phyloP scores from a whole-genome alignment of 768 basidiomycete species.

The Termitomyces sp. region DNA sequence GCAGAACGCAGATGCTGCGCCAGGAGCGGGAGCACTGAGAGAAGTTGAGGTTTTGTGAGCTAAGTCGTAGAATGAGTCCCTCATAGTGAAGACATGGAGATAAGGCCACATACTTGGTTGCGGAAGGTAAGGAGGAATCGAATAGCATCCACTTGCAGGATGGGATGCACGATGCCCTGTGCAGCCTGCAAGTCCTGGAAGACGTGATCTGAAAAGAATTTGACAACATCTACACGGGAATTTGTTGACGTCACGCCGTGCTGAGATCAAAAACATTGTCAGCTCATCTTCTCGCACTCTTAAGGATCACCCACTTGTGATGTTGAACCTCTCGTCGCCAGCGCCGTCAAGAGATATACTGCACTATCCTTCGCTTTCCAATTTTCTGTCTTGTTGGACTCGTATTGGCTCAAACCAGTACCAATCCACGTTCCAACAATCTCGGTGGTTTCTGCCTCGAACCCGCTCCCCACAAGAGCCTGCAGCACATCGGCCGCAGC shows the following conservation, averaged over 20 bases:
- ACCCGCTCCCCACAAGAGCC: slow-evolving; percentile 78
- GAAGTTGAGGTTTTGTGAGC: slow-evolving; percentile 92
- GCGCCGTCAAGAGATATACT: slow-evolving; percentile 89
- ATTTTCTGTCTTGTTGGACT: slow-evolving; percentile 52
- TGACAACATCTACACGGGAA: slow-evolving; percentile 86
- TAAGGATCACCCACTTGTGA: slow-evolving; percentile 54
- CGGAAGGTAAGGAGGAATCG: slow-evolving; percentile 93
- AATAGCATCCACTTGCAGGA: slow-evolving; percentile 95
- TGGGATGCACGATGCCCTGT: slow-evolving; percentile 72
- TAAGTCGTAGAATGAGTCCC: slow-evolving; percentile 24
- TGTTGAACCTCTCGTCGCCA: slow-evolving; percentile 89
- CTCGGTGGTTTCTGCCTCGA: slow-evolving; percentile 83
- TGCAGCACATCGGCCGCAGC: slow-evolving; percentile 96
- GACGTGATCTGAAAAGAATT: slow-evolving; percentile 93
- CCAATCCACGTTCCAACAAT: slow-evolving; percentile 86
- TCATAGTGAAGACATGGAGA: background rate
- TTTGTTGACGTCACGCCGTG: slow-evolving; percentile 95
- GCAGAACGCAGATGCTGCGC: slow-evolving; percentile 76
- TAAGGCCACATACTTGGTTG: slow-evolving; percentile 66
- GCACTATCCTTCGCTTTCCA: slow-evolving; percentile 96
- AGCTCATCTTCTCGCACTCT: slow-evolving; percentile 3
- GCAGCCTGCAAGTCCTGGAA: slow-evolving; percentile 79
- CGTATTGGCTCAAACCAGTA: slow-evolving; percentile 69
- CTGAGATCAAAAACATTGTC: slow-evolving; percentile 32
- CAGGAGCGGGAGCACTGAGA: slow-evolving; percentile 86